Evolutionary conservation across 2,329 filamentous ascomycete species (phyloP).

Genomic region (Ceratocystis diversiconidia): DNA sequence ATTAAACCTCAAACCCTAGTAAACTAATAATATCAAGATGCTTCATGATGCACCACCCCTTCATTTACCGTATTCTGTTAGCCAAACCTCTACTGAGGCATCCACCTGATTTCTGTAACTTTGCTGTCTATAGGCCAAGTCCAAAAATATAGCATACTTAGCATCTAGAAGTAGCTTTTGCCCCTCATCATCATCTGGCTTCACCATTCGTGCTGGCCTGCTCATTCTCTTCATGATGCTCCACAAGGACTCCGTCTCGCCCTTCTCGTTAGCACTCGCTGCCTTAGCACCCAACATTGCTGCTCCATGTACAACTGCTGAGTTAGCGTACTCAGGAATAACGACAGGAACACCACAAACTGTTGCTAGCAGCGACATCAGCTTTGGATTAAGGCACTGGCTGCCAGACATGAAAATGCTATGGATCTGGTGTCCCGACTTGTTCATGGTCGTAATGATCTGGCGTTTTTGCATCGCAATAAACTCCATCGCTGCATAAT

Average conservation of each 20-base stretch:
- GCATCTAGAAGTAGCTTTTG: constrained; percentile 70
- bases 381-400: constrained; percentile 86
- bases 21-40: not conserved
- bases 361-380: constrained; percentile 84
- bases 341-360: constrained; percentile 85
- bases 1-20: not conserved
- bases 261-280: constrained; percentile 55
- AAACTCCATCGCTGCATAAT: constrained; percentile 95
- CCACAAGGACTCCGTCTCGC: constrained; percentile 77
- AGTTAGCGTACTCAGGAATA: constrained; percentile 85
- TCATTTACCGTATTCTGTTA: constrained; percentile 16
- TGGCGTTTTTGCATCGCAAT: constrained; percentile 94
- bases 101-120: constrained; percentile 69
- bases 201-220: constrained; percentile 75
- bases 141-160: constrained; percentile 92
- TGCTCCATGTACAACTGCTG: constrained; percentile 92
- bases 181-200: constrained; percentile 53
- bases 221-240: constrained; percentile 96
- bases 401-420: constrained; percentile 98
- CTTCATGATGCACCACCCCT: not conserved
- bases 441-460: constrained; percentile 90
- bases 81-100: constrained; percentile 30
- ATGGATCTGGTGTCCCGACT: constrained; percentile 68
- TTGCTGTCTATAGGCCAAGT: constrained; percentile 78
- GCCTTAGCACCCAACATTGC: constrained; percentile 97